Percentiles rank a stretch among this genome's conserved stretches.
These are phyloP conservation scores for Ophiocordyceps camponoti-leonardi DNA, from an alignment of 2,329 filamentous ascomycete species.

Conservation along the genomic window DNA sequence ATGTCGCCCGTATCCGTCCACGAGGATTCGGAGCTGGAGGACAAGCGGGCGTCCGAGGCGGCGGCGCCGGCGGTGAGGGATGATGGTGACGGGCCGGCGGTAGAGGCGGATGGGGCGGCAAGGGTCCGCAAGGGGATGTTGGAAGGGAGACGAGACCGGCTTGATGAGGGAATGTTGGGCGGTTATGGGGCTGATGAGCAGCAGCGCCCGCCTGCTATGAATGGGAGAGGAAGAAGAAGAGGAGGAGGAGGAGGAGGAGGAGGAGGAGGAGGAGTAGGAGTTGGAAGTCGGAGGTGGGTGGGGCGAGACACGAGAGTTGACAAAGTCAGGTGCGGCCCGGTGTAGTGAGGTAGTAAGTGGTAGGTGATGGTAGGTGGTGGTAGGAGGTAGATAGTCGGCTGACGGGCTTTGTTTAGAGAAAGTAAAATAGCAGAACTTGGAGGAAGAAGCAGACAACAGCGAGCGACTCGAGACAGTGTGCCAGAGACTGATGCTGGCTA, in stretches of 20 bases:
- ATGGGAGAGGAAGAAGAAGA: constrained; percentile 10
- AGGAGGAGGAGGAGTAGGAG: constrained; percentile 10
- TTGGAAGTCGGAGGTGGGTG: constrained; percentile 11
- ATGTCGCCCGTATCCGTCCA: constrained; percentile 95
- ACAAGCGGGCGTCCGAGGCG: constrained; percentile 28
- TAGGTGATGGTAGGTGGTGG: too few species aligned
- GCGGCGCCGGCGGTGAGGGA: constrained; percentile 17
- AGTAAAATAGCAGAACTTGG: neutral
- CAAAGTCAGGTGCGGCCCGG: too few species aligned
- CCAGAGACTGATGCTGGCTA: neutral
- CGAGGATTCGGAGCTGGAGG: constrained; percentile 48
- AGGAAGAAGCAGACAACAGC: neutral
- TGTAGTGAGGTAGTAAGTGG: too few species aligned
- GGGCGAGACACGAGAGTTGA: constrained; percentile 4
- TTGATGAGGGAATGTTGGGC: constrained; percentile 74
- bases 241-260: constrained; percentile 10
- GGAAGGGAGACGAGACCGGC: constrained; percentile 51
- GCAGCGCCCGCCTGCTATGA: constrained; percentile 49
- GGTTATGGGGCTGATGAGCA: constrained; percentile 56
- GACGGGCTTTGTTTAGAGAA: neutral
- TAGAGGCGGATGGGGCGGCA: constrained; percentile 16
- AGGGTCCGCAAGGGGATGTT: constrained; percentile 80
- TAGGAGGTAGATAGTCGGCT: constrained; percentile 2
- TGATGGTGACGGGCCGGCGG: constrained; percentile 17
- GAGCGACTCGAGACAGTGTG: neutral